A percentile compares a stretch with the other conserved stretches of the same genome.
These are phyloP conservation scores for Phytomonas francai DNA, from an alignment of 208 protist species.

Conservation along the genomic window DNA sequence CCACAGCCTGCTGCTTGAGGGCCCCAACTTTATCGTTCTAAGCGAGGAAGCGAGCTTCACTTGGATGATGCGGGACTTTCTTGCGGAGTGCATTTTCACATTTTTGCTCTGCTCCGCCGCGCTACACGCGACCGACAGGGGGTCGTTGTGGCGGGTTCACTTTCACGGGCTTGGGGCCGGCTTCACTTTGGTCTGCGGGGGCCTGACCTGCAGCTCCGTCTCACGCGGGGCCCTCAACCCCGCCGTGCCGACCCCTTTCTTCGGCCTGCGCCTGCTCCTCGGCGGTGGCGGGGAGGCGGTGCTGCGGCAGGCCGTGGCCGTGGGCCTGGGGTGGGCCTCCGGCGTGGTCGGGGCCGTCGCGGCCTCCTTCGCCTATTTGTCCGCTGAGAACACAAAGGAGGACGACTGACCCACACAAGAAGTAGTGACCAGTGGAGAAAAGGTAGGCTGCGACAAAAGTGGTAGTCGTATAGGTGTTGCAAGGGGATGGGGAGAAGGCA, in stretches of 20 bases:
- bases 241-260: conserved; percentile 51
- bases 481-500: background rate
- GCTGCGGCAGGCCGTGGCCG: conserved; percentile 48
- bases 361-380: conserved; percentile 67
- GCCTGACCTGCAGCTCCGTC: conserved; percentile 46
- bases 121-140: conserved; percentile 62
- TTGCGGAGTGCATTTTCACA: conserved; percentile 72
- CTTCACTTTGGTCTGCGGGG: conserved; percentile 59
- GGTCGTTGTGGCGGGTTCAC: conserved; percentile 49
- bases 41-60: conserved; percentile 56
- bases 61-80: conserved; percentile 57
- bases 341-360: conserved; percentile 55
- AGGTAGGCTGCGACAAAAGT: background rate
- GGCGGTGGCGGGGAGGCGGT: conserved; percentile 21
- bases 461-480: background rate
- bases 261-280: conserved; percentile 57
- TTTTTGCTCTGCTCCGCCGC: conserved; percentile 76
- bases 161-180: conserved; percentile 79
- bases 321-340: conserved; percentile 63
- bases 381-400: conserved; percentile 46
- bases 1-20: conserved; percentile 60
- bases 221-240: conserved; percentile 79
- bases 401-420: background rate
- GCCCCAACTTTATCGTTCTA: conserved; percentile 45
- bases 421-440: background rate